Conservation (phyloP, 306 rosid species). For the Cucurbita ficifolia region DNA sequence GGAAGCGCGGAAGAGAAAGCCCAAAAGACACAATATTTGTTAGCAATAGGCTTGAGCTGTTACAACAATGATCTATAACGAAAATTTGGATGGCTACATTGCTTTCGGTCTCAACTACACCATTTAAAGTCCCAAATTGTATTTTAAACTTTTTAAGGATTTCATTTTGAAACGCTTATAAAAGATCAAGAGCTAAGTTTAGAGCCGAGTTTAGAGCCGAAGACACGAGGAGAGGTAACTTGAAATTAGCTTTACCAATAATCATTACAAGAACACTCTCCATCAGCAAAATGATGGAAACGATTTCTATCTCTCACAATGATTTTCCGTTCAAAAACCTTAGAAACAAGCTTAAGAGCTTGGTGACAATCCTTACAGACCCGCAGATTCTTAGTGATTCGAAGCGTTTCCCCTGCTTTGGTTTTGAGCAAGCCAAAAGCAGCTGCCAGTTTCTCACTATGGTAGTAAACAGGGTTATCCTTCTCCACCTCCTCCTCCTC, state of each 20-base stretch:
- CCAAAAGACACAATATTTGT: no score
- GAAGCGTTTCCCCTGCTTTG: slow-evolving; percentile 33
- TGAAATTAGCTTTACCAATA: slow-evolving; percentile 23
- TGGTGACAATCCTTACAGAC: slow-evolving; percentile 61
- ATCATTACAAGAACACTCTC: slow-evolving; percentile 48
- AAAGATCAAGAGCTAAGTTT: no score
- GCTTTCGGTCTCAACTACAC: no score
- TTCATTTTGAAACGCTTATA: no score
- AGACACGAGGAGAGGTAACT: not conserved
- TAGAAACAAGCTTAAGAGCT: slow-evolving; percentile 39
- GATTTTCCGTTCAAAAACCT: slow-evolving; percentile 27
- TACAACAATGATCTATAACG: no score
- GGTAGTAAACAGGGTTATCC: slow-evolving; percentile 33
- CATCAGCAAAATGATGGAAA: slow-evolving; percentile 53
- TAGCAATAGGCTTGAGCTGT: no score
- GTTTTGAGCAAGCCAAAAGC: slow-evolving; percentile 43
- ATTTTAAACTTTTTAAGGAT: no score
- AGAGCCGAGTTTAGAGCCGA: not conserved
- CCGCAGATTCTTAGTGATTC: slow-evolving; percentile 46
- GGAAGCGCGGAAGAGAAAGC: no score
- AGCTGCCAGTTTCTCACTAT: slow-evolving; percentile 53
- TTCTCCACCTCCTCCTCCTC: slow-evolving; percentile 34
- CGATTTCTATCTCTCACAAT: slow-evolving; percentile 48
- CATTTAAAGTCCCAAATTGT: no score
- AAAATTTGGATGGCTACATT: no score